phyloP scores from a whole-genome alignment of 1,284 basidiomycete genomes.

The Sporisorium scitamineum region DNA sequence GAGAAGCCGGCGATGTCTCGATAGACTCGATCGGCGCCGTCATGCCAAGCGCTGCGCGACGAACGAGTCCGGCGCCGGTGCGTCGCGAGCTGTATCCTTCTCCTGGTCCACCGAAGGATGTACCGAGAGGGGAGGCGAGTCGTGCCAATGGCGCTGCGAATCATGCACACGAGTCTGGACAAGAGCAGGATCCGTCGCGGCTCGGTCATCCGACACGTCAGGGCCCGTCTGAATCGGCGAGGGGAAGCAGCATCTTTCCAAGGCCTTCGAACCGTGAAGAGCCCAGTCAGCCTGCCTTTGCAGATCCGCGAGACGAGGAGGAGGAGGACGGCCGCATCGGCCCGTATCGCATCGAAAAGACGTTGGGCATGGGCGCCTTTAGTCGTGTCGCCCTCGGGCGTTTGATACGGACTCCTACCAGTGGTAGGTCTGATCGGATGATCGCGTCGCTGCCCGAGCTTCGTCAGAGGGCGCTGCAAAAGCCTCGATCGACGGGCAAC shows the following conservation, averaged over 20 bases:
- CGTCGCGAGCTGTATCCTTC: constrained; percentile 17
- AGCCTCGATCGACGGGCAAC: background rate
- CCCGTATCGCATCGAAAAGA: constrained; percentile 54
- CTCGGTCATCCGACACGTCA: constrained; percentile 20
- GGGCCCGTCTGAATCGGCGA: constrained; percentile 33
- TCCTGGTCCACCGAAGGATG: constrained; percentile 1
- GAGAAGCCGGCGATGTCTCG: constrained; percentile 33
- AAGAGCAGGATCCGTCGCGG: constrained; percentile 13
- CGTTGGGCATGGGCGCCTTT: constrained; percentile 67
- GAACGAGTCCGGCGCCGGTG: constrained; percentile 11
- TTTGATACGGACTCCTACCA: constrained; percentile 10
- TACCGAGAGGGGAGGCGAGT: background rate
- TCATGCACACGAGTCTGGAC: background rate
- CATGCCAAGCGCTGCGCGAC: constrained; percentile 12
- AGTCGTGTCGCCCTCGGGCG: constrained; percentile 63
- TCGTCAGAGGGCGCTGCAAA: constrained; percentile 29
- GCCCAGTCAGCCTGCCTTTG: constrained; percentile 11
- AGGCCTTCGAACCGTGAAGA: constrained; percentile 4
- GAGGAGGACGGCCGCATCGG: constrained; percentile 54
- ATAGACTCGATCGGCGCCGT: constrained; percentile 23
- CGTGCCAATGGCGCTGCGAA: background rate
- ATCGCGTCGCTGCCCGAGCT: constrained; percentile 37
- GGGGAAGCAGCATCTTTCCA: constrained; percentile 37
- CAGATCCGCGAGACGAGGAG: constrained; percentile 52
- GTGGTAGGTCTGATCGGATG: constrained; percentile 11